Evolutionary conservation across 2,329 filamentous ascomycete genomes (phyloP), one percentile per base, ranked within the genome.

Genomic region (Penicillium italicum): DNA sequence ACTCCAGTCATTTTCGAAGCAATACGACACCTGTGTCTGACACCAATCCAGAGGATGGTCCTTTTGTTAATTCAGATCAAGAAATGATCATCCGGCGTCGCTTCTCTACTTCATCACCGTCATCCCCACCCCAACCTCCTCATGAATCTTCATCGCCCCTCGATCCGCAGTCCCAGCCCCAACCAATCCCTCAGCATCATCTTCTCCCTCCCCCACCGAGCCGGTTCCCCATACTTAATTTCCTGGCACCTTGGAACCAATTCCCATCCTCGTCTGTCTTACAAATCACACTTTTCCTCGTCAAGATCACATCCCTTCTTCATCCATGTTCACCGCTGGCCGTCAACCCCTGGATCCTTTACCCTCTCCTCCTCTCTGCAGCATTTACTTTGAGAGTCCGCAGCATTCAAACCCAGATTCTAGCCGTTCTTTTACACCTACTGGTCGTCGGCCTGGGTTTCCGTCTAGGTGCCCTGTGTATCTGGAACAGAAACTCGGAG

Each of bases 241-340:
- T 58, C 43, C 12, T 66, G 1, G 9, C 46, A 5, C 41, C 72
- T 28, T 50, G 57, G 16, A 50, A 70, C 7, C 62, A 63, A 71
- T 73, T 71, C 4, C 62, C 61, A 70, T 72, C 59, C 66, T 72
- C 70, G 70, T 72, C 67, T 46, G 50, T 76, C 5, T 60, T 82
- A 20, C 86, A 86, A 45, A 72, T 90, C 3, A 64, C 72, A 1
- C 63, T 92, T 1, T 92, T 96, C 64, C 69, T 87, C 6, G 62
- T 81, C 47, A 96, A 96, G 71, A 74, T 91, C 9, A 74, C 81
- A 12, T 84, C 84, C 0, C 73, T 94, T 10, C 79, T 82, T 3
- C 79, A 81, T 44, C 82, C 87, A 0, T 96, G 91, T 70, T 85
- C 84, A 69, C 91, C 91, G 0, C 85, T 86, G 55, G 84, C 85